These are phyloP conservation scores for Phaeoacremonium minimum DNA, from an alignment of 2,329 filamentous ascomycete species.

Conservation along the genomic window DNA sequence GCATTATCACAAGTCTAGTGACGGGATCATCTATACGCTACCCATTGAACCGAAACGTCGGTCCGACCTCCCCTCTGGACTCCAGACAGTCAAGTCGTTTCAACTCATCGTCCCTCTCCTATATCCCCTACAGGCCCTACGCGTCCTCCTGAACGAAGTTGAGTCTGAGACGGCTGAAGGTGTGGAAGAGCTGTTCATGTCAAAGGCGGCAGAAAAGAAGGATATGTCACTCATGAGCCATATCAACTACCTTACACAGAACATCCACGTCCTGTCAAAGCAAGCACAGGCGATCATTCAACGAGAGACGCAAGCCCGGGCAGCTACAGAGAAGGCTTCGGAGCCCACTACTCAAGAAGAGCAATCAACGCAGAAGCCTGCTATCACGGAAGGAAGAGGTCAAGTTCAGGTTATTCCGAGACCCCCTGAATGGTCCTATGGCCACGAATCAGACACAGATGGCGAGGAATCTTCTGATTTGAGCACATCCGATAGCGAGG, in stretches of 20 bases:
- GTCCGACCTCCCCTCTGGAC: conserved; percentile 52
- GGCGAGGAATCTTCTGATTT: conserved; percentile 40
- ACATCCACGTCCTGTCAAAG: conserved; percentile 63
- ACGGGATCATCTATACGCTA: conserved; percentile 67
- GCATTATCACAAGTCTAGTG: conserved; percentile 62
- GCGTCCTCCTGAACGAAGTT: conserved; percentile 62
- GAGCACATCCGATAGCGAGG: conserved; percentile 31
- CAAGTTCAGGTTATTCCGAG: conserved; percentile 71
- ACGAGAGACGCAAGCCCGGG: conserved; percentile 6
- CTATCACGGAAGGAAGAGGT: conserved; percentile 41
- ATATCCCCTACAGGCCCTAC: conserved; percentile 67
- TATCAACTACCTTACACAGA: conserved; percentile 70
- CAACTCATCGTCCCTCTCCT: conserved; percentile 65
- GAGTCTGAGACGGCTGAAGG: conserved; percentile 54
- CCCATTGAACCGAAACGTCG: conserved; percentile 64
- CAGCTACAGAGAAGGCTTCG: conserved; percentile 5
- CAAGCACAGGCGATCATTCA: conserved; percentile 29
- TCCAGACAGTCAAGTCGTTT: conserved; percentile 60
- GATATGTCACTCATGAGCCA: conserved; percentile 67
- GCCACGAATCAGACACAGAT: conserved; percentile 40
- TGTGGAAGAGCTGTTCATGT: conserved; percentile 61
- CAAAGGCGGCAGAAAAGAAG: conserved; percentile 50
- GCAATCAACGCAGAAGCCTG: conserved; percentile 15
- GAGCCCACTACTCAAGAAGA: conserved; percentile 14
- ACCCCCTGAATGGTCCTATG: conserved; percentile 68